Conservation (phyloP, 163 green algal genomes). For the Smithsoniella earleae region DNA sequence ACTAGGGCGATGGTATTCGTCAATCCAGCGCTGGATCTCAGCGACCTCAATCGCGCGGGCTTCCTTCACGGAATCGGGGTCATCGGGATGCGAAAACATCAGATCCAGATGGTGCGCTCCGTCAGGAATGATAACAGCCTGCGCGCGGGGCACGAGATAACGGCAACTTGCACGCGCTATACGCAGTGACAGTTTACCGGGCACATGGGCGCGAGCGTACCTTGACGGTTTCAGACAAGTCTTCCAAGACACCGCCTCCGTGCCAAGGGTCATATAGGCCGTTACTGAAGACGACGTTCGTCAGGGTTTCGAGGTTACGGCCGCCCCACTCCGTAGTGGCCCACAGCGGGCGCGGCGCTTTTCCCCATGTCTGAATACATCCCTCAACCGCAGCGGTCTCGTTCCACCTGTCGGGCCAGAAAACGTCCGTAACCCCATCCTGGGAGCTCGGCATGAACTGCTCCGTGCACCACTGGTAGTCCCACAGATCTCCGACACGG, state of each 20-base stretch:
- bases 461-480: conserved; percentile 79
- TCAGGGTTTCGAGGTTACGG: conserved; percentile 37
- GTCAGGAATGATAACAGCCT: conserved; percentile 70
- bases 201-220: too few relatives aligned
- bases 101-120: conserved; percentile 79
- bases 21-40: conserved; percentile 51
- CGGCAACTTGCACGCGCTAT: too few relatives aligned
- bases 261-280: conserved; percentile 76
- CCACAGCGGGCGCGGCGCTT: conserved; percentile 52
- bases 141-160: too few relatives aligned
- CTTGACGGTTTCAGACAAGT: conserved; percentile 50
- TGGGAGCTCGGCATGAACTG: conserved; percentile 65
- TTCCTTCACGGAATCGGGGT: conserved; percentile 57
- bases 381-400: conserved; percentile 38
- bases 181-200: too few relatives aligned
- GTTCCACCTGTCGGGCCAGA: conserved; percentile 57
- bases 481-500: conserved; percentile 53
- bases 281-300: conserved; percentile 82
- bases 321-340: conserved; percentile 58
- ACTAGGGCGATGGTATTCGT: conserved; percentile 35
- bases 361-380: too few relatives aligned
- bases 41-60: conserved; percentile 42
- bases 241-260: conserved; percentile 60
- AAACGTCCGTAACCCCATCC: conserved; percentile 67
- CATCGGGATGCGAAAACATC: conserved; percentile 60